These are phyloP conservation scores for Periconia macrospinosa DNA, from an alignment of 2,329 filamentous ascomycete species.

Conservation along the genomic window DNA sequence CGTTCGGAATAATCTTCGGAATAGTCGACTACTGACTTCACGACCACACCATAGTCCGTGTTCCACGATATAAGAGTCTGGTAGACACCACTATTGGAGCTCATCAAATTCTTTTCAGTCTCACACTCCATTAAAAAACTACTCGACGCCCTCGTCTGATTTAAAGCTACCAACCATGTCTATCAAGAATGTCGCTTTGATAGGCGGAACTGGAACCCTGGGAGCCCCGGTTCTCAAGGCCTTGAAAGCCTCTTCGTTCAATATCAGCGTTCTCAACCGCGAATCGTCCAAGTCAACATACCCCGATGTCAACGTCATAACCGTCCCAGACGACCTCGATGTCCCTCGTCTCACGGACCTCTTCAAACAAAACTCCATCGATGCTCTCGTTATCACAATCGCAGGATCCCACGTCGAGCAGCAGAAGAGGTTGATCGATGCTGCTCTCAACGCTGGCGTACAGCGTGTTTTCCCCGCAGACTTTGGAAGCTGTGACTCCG, in stretches of 20 bases:
- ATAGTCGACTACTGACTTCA: not conserved
- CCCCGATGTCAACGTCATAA: conserved; percentile 48
- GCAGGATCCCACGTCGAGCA: conserved; percentile 49
- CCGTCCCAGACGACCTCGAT: conserved; percentile 41
- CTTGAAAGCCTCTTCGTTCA: conserved; percentile 35
- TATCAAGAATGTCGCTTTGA: conserved; percentile 44
- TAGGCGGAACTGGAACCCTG: conserved; percentile 44
- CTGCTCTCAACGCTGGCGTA: conserved; percentile 60
- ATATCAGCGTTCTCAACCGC: conserved; percentile 37
- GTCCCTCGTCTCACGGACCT: conserved; percentile 38
- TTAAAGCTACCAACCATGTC: conserved; percentile 16
- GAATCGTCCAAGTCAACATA: conserved; percentile 39
- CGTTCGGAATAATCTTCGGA: not conserved
- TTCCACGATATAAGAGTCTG: not conserved
- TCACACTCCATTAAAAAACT: not conserved
- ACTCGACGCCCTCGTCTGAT: not conserved
- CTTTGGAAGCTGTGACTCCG: conserved; percentile 53
- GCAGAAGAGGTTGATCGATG: conserved; percentile 59
- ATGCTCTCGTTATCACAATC: conserved; percentile 55
- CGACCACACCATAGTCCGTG: not conserved
- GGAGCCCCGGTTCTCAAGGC: conserved; percentile 37
- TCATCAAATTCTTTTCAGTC: not conserved
- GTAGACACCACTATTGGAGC: not conserved
- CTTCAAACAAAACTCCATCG: conserved; percentile 48
- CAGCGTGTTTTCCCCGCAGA: conserved; percentile 65